Evolutionary conservation across 345 rosid genomes (phyloP).

Genomic region (Mercurialis annua): DNA sequence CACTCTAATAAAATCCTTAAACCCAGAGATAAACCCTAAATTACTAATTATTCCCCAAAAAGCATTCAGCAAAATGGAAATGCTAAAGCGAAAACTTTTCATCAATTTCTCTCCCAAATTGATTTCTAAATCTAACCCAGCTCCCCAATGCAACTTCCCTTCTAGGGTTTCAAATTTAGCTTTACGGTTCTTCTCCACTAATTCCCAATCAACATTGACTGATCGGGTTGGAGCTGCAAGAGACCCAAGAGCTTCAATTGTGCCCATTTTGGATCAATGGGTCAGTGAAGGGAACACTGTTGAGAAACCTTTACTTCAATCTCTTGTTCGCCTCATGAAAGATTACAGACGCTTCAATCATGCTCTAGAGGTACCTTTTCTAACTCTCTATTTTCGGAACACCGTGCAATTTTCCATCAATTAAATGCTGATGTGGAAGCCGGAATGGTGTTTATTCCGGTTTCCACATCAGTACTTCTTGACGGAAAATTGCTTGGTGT

Average conservation of each 20-base stretch:
- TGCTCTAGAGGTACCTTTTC: conserved; percentile 24
- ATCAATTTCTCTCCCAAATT: neutral
- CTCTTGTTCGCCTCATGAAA: conserved; percentile 10
- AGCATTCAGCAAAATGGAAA: neutral
- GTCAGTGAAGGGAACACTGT: conserved; percentile 17
- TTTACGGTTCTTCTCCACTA: conserved; percentile 11
- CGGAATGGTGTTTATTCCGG: too few relatives aligned
- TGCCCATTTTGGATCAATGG: conserved; percentile 31
- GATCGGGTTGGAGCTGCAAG: conserved; percentile 3
- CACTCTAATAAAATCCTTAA: too few relatives aligned
- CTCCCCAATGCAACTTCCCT: neutral
- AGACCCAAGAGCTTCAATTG: conserved; percentile 20
- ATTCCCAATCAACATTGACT: neutral
- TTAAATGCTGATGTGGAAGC: too few relatives aligned
- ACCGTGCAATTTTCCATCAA: too few relatives aligned
- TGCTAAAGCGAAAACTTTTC: neutral
- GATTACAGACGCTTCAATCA: conserved; percentile 19
- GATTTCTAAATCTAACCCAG: neutral
- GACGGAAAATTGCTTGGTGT: too few relatives aligned
- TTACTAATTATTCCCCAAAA: too few relatives aligned
- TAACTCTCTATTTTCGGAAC: neutral
- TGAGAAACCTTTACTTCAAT: neutral
- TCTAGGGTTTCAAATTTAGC: conserved; percentile 12
- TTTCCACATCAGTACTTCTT: too few relatives aligned
- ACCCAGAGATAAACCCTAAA: too few relatives aligned